Evolutionary conservation across 306 rosid species (phyloP).

Genomic region (Canavalia ensiformis): DNA sequence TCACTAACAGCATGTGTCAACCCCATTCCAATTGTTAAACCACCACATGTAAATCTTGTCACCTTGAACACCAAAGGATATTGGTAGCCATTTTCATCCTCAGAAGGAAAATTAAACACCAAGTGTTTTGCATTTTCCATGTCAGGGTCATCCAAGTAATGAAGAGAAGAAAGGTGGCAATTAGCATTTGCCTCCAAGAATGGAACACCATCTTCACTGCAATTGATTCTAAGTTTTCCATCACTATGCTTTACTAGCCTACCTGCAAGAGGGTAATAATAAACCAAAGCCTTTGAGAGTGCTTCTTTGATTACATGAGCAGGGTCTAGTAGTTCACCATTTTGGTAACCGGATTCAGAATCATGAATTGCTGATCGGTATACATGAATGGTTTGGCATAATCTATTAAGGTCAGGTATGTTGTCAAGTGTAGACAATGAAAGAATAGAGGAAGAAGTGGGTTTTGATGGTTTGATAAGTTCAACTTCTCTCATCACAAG

Average conservation of each 20-base stretch:
- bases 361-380: conserved; percentile 37
- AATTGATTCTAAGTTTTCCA: conserved; percentile 52
- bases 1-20: conserved; percentile 54
- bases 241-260: conserved; percentile 45
- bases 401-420: not conserved
- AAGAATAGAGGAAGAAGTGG: conserved; percentile 46
- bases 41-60: conserved; percentile 58
- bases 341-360: not conserved
- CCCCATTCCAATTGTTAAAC: conserved; percentile 53
- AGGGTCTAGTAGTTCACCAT: conserved; percentile 37
- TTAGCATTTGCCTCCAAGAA: conserved; percentile 51
- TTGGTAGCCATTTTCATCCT: conserved; percentile 24
- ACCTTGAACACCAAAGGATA: conserved; percentile 48
- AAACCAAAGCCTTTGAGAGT: conserved; percentile 53
- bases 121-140: conserved; percentile 36
- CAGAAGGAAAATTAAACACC: conserved; percentile 37
- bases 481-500: conserved; percentile 39
- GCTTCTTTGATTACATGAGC: conserved; percentile 52
- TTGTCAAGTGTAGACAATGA: conserved; percentile 56
- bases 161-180: conserved; percentile 51
- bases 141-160: conserved; percentile 49
- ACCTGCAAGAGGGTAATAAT: conserved; percentile 63
- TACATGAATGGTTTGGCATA: conserved; percentile 46
- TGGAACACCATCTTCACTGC: conserved; percentile 58
- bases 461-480: conserved; percentile 50